Evolutionary conservation across 352 stramenopile genomes (phyloP), one percentile per base, ranked within the genome.

Genomic region (Saprolegnia parasitica): DNA sequence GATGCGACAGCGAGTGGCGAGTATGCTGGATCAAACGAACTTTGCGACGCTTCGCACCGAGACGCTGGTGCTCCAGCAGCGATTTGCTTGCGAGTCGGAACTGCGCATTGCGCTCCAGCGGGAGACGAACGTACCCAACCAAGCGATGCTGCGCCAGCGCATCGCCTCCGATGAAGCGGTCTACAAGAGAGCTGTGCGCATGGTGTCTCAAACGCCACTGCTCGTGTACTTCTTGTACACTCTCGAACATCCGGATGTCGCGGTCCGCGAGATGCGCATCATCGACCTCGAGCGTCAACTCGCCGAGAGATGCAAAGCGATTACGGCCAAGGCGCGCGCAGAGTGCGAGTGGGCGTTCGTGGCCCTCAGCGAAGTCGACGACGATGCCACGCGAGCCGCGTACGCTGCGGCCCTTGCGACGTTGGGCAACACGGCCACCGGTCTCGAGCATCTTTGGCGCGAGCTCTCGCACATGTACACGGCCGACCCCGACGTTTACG

Each of bases 251-350:
- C 24, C 47, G 2, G n/a, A 23, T 29, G 47, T 55, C 5, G 47
- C 47, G n/a, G 47, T 5, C 24, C 47, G 47, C 24, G 47, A 55
- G 24, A 55, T 55, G 47, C n/a, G n/a, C 24, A 55, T 55, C 24
- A 55, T 55, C n/a, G 24, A 55, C 47, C 47, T 55, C 24, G 47
- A 55, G 47, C 47, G 24, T 55, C n/a, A 5, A 29, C 47, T 55
- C 5, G n/a, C 47, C n/a, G 47, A 23, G 24, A 6, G n/a, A 2
- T 2, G 47, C 24, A 5, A 29, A 29, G 47, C 24, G n/a, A 29
- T 55, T 5, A 55, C n/a, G n/a, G 24, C n/a, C 47, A 55, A 55
- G 5, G 47, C 47, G n/a, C 47, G 5, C 2, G 47, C n/a, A 2
- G 47, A 55, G 24, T 55, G 24, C 24, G 5, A 5, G 2, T 5